Conservation (phyloP, 2,329 filamentous ascomycete species). For the Exutisphaerella laricina region DNA sequence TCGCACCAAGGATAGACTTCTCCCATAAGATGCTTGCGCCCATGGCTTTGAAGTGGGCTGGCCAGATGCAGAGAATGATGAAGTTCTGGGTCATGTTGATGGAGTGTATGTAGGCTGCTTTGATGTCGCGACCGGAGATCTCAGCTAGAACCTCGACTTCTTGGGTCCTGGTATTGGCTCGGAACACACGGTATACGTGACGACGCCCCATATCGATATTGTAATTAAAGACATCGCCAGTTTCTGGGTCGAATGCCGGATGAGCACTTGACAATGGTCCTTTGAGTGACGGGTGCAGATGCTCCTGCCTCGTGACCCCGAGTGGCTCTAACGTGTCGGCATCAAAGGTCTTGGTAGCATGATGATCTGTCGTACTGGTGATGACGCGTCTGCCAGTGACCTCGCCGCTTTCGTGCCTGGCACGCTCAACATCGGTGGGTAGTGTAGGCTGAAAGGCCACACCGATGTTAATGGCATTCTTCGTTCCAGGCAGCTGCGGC, state of each 20-base stretch:
- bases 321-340: constrained; percentile 67
- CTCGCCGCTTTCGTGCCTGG: constrained; percentile 19
- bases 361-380: constrained; percentile 56
- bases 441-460: constrained; percentile 62
- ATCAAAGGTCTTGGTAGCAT: constrained; percentile 58
- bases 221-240: constrained; percentile 74
- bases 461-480: constrained; percentile 48
- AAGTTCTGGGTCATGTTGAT: constrained; percentile 67
- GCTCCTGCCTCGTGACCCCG: constrained; percentile 54
- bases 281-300: constrained; percentile 61
- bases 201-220: constrained; percentile 61
- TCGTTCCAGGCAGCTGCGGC: constrained; percentile 14
- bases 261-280: constrained; percentile 67
- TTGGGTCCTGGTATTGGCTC: constrained; percentile 56
- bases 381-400: constrained; percentile 30
- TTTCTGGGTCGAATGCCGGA: constrained; percentile 62
- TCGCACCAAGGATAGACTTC: constrained; percentile 62
- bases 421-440: constrained; percentile 44
- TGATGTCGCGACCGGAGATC: constrained; percentile 47
- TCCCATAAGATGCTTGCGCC: constrained; percentile 60
- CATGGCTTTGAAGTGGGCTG: constrained; percentile 52
- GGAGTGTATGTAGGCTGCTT: constrained; percentile 74
- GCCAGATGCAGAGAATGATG: constrained; percentile 68
- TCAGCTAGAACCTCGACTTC: constrained; percentile 66
- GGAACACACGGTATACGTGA: constrained; percentile 64